phyloP scores from a whole-genome alignment of 768 basidiomycete genomes.

The Suillus weaverae region DNA sequence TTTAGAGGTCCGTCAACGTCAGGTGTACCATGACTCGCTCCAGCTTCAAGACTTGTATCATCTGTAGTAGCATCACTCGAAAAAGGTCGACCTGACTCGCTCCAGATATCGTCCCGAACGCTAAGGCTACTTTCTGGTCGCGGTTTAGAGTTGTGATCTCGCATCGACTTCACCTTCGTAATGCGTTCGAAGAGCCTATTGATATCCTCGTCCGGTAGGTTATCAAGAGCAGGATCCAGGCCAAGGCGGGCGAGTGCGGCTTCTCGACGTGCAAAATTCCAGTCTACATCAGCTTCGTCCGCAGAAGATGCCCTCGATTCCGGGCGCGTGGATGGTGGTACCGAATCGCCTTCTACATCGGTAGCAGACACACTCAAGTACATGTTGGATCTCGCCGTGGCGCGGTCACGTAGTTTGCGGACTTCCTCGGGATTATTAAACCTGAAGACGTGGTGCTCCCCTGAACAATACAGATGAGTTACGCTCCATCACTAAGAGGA shows the following conservation, averaged over 20 bases:
- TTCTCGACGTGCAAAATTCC: constrained; percentile 96
- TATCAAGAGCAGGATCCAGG: constrained; percentile 86
- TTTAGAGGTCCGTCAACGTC: constrained; percentile 65
- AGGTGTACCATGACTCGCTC: constrained; percentile 58
- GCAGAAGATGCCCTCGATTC: constrained; percentile 71
- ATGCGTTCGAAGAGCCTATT: constrained; percentile 95
- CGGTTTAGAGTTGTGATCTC: constrained; percentile 76
- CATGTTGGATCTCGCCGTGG: constrained; percentile 68
- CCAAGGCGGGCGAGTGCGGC: constrained; percentile 87
- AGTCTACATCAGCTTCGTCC: constrained; percentile 79
- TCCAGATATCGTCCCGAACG: constrained; percentile 86
- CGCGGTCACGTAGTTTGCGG: constrained; percentile 85
- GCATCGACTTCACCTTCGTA: constrained; percentile 85
- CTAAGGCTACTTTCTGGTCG: constrained; percentile 89
- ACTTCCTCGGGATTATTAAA: constrained; percentile 97
- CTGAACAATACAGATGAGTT: constrained; percentile 37
- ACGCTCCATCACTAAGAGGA: constrained; percentile 1
- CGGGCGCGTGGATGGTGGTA: constrained; percentile 64
- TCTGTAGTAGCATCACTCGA: constrained; percentile 81
- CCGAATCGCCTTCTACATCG: constrained; percentile 58
- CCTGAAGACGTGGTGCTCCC: constrained; percentile 96
- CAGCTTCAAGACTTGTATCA: constrained; percentile 81
- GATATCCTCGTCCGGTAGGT: constrained; percentile 91
- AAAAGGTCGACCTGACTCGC: constrained; percentile 79
- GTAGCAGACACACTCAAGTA: constrained; percentile 63